Evolutionary conservation across 2,329 filamentous ascomycete genomes (phyloP).

Genomic region (Endocalyx cinctus): DNA sequence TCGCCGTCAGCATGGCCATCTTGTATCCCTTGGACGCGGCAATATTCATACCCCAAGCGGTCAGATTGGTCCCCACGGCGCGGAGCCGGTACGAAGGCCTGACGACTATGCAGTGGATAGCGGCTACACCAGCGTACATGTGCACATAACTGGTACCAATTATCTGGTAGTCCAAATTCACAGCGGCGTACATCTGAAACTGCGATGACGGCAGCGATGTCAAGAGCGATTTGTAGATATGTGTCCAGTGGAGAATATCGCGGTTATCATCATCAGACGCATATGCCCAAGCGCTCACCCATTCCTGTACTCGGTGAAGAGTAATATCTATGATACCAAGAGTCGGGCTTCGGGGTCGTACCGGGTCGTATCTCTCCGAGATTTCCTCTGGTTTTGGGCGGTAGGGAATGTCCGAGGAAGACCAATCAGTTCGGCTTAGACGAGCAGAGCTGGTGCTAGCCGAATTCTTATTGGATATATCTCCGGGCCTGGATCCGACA

Average conservation of each 20-base stretch:
- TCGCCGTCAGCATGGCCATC: slow-evolving; percentile 7
- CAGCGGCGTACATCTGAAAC: slow-evolving; percentile 12
- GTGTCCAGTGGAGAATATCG: slow-evolving; percentile 9
- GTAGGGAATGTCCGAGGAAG: no score
- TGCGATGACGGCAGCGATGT: slow-evolving; percentile 6
- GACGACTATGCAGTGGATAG: slow-evolving; percentile 11
- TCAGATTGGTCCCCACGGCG: slow-evolving; percentile 5
- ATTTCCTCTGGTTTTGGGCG: no score
- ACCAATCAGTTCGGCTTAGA: no score
- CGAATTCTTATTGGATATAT: no score
- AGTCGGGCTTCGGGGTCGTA: no score
- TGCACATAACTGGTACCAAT: slow-evolving; percentile 10
- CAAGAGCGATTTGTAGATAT: slow-evolving; percentile 7
- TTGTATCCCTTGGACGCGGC: slow-evolving; percentile 7
- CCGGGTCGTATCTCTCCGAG: no score
- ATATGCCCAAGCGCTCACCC: slow-evolving; percentile 11
- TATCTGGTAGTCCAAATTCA: neutral
- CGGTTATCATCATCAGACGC: neutral
- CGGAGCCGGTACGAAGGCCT: slow-evolving; percentile 2
- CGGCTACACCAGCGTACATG: slow-evolving; percentile 8
- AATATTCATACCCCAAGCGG: slow-evolving; percentile 3
- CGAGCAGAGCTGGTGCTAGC: no score
- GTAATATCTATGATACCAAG: no score
- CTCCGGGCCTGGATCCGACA: no score
- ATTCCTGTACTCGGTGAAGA: no score